Base-by-base conservation (phyloP, 106 monocot species). In the Dactylorhiza incarnata region DNA sequence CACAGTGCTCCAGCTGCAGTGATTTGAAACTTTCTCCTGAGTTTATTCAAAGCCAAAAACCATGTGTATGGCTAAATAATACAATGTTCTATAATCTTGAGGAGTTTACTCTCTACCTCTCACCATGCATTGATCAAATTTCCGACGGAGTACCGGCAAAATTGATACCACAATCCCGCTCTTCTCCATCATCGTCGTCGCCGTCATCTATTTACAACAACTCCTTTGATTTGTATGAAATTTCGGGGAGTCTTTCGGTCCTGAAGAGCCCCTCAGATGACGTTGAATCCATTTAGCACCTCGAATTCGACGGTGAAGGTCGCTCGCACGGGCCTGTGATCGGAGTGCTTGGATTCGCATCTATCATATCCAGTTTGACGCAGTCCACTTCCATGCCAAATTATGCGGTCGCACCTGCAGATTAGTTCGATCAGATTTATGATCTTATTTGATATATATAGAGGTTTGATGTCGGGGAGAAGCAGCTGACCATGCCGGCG, bases 391-490 rank as follows among this genome's bases (percentile, higher is more conserved):
- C 89, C 89, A 3, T 48, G 29, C 83, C 83, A 89, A 46, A 89
- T 78, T 69, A 89, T 86, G 12, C 89, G 80, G 56, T 89, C 89
- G 24, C 89, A 89, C 88, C 88, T 88, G 45, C 25, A 70, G 43
- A 47, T 70, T 45, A 14, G 37, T 68, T 43, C 20, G 20, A 2
- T 56, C 16, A 53, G 12, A 53, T 13, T 13, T 54, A 5, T 54
- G 54, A 54, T 54, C 15, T 59, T 59, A 59, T 20, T 59, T 20
- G 22, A 22, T 59, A 59, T 20, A 54, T 22, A 19, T 59, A 59
- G 58, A 6, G 3, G 4, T 20, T 7, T 59, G 58, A 59, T 19
- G n/a, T n/a, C n/a, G 58, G 22, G 9, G 22, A 37, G 5, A 59
- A 59, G 20, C 12, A 14, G 51, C 51, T 81, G 51, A 87, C 88